A percentile compares a stretch with the other conserved stretches of the same genome.
Evolutionary conservation across 139 green algal species (phyloP).

Genomic region (Mesotaenium endlicherianum): DNA sequence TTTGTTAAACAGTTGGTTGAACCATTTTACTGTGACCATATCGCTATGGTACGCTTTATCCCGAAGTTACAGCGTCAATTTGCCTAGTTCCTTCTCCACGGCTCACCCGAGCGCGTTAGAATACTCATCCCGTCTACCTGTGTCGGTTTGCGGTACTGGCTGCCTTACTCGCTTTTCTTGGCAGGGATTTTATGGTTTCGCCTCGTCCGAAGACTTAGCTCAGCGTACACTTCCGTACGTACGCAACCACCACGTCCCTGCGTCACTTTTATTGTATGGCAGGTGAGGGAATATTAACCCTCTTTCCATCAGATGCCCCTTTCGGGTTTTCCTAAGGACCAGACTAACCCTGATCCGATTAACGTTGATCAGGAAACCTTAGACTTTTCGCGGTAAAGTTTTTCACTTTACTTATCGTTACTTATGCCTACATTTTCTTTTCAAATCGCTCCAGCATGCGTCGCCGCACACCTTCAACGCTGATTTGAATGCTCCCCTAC

Average conservation of each 20-base stretch:
- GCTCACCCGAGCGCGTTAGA: slow-evolving; percentile 66
- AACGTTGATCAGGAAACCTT: slow-evolving; percentile 60
- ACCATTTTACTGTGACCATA: too few relatives aligned
- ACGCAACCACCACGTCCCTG: neutral
- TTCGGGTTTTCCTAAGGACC: slow-evolving; percentile 57
- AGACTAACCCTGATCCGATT: slow-evolving; percentile 58
- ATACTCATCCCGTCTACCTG: slow-evolving; percentile 64
- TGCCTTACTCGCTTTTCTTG: slow-evolving; percentile 28
- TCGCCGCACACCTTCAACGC: slow-evolving; percentile 49
- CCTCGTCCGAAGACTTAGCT: neutral
- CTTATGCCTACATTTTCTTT: slow-evolving; percentile 72
- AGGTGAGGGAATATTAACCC: slow-evolving; percentile 39
- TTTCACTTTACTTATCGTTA: slow-evolving; percentile 68
- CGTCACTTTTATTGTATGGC: neutral
- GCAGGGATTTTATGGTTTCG: neutral
- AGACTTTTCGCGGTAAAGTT: slow-evolving; percentile 61
- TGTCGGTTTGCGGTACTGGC: slow-evolving; percentile 73
- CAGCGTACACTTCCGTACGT: neutral
- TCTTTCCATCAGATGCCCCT: slow-evolving; percentile 32
- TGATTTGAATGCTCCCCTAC: slow-evolving; percentile 66
- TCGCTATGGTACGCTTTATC: slow-evolving; percentile 62
- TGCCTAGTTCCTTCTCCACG: slow-evolving; percentile 71
- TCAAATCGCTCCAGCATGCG: slow-evolving; percentile 55
- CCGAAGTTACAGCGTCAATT: slow-evolving; percentile 66
- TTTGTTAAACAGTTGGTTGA: slow-evolving; percentile 61